These are phyloP conservation scores for Candida railenensis DNA, from an alignment of 805 yeast species.

Conservation along the genomic window DNA sequence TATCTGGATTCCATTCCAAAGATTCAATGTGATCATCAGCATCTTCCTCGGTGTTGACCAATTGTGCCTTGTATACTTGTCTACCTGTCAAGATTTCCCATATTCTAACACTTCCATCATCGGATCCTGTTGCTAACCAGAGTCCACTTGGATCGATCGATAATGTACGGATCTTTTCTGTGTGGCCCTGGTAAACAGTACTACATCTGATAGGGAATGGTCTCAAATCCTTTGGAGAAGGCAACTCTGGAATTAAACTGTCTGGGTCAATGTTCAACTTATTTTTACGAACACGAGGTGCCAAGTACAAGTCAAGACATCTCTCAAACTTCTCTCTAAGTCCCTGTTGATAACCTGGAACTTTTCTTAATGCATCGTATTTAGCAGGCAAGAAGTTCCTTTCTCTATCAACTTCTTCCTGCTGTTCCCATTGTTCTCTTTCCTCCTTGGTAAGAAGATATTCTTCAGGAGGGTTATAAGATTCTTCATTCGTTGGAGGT, in stretches of 20 bases:
- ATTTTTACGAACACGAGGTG: constrained; percentile 92
- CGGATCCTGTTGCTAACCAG: constrained; percentile 97
- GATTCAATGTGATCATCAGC: constrained; percentile 77
- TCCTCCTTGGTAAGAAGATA: constrained; percentile 82
- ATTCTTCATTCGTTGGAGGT: constrained; percentile 95
- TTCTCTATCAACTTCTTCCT: constrained; percentile 77
- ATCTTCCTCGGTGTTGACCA: constrained; percentile 48
- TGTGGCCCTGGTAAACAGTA: constrained; percentile 80
- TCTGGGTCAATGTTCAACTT: constrained; percentile 95
- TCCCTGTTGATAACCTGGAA: constrained; percentile 86
- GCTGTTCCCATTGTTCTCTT: constrained; percentile 61
- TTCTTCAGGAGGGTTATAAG: constrained; percentile 97
- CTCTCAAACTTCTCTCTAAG: constrained; percentile 93
- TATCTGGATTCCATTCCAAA: constrained; percentile 88
- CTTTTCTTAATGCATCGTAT: constrained; percentile 78
- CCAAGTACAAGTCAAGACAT: constrained; percentile 87
- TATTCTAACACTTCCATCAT: constrained; percentile 92
- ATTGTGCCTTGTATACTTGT: constrained; percentile 70
- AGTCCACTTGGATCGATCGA: constrained; percentile 86
- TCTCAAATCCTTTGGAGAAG: constrained; percentile 92
- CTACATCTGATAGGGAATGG: constrained; percentile 95
- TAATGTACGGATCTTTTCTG: constrained; percentile 75
- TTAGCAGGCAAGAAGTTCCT: constrained; percentile 80
- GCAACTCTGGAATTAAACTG: constrained; percentile 90
- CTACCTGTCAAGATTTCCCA: constrained; percentile 98